Evolutionary conservation across 179 eudicot species (phyloP), one percentile per base, ranked within the genome.

Genomic region (Actinidia chinensis): DNA sequence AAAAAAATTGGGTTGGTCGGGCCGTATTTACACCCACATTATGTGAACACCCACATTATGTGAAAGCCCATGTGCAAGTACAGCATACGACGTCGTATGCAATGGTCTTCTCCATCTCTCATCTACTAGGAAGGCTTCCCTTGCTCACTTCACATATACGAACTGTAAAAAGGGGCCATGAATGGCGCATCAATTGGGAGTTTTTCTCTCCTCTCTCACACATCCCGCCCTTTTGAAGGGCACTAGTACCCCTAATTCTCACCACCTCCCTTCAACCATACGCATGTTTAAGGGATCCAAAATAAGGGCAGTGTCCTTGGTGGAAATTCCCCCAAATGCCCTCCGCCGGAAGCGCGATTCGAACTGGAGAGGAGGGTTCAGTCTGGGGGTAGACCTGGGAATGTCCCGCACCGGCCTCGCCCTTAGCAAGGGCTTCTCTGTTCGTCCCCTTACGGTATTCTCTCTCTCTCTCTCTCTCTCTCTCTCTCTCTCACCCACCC

Each of bases 361-460:
- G 4, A 82, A 58, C 55, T 86, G 85, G 84, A 75, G 84, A 18
- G 87, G 86, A 25, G 93, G 91, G 33, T 90, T 90, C 77, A 88
- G 90, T 54, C 70, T 80, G 0, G 98, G 97, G 75, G 74, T 93
- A 44, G 98, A 93, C 76, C 78, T 88, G 87, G 98, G 95, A 22
- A 75, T 86, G 78, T 90, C 97, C 68, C 91, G 93, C 68, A 94
- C 97, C 58, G 97, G 98, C 60, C 81, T 94, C 75, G 97, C 98
- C 78, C 59, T 92, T 11, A 91, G 92, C 79, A 91, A 89, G 79
- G 94, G 98, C 83, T 93, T 85, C 89, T 78, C 88, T 70, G 71
- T 92, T 80, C 92, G 95, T 46, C 98, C 94, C 48, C 84, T 94
- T 33, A 88, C 91, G 75, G 97, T 92, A 84, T 51, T 9, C 5